A percentile compares a stretch with the other conserved stretches of the same genome.
Conservation (phyloP, 495 filamentous ascomycete species). For the Trichocladium antarcticum region DNA sequence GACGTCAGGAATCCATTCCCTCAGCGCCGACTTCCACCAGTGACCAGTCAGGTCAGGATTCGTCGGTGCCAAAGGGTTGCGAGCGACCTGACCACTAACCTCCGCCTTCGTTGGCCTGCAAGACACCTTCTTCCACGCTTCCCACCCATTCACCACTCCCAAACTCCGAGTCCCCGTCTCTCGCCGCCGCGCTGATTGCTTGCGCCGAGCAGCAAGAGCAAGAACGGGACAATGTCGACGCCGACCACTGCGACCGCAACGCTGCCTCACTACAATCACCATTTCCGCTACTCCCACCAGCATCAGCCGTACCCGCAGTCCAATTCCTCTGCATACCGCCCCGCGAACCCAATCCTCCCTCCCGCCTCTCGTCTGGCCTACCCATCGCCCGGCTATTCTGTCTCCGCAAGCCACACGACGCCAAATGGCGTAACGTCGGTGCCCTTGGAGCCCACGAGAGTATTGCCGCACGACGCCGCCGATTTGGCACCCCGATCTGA, state of each 20-base stretch:
- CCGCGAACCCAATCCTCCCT: conserved; percentile 39
- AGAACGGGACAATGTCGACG: conserved; percentile 57
- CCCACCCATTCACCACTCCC: too few relatives aligned
- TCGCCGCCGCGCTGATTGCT: conserved; percentile 2
- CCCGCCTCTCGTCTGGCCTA: conserved; percentile 39
- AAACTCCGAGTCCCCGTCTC: not conserved
- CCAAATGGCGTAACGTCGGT: conserved; percentile 29
- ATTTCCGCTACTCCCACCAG: conserved; percentile 58
- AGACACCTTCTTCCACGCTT: not conserved
- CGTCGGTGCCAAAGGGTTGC: conserved; percentile 12
- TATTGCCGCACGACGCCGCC: conserved; percentile 23
- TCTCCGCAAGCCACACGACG: conserved; percentile 24
- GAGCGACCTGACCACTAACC: conserved; percentile 9
- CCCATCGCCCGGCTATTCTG: conserved; percentile 27
- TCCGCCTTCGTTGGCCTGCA: conserved; percentile 1
- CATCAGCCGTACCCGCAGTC: conserved; percentile 39
- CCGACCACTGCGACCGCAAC: conserved; percentile 73
- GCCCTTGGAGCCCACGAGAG: conserved; percentile 24
- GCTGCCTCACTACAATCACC: conserved; percentile 51
- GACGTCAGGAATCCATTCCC: not conserved
- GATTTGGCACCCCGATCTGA: conserved; percentile 17
- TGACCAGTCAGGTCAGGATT: conserved; percentile 9
- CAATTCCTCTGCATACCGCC: conserved; percentile 40
- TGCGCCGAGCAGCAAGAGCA: conserved; percentile 10
- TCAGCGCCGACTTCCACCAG: conserved; percentile 8